Evolutionary conservation across 2,329 filamentous ascomycete genomes (phyloP).

Genomic region (Calcarisporium arbuscula): DNA sequence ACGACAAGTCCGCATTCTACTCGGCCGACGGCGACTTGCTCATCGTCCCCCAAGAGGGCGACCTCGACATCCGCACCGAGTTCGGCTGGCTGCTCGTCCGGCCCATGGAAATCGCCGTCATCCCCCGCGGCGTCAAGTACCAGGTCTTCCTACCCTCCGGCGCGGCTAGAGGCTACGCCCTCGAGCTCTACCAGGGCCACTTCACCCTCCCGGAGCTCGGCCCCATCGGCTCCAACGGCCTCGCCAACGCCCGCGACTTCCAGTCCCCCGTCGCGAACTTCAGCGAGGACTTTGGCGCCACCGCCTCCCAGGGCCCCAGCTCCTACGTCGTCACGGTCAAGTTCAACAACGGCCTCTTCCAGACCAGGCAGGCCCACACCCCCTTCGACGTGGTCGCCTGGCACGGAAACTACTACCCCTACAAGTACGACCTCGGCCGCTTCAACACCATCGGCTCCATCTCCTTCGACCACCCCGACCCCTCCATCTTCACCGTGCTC

Average conservation of each 20-base stretch:
- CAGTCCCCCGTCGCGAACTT: constrained; percentile 65
- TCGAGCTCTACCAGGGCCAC: constrained; percentile 68
- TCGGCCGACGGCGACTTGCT: constrained; percentile 76
- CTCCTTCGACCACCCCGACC: constrained; percentile 72
- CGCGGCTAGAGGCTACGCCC: constrained; percentile 61
- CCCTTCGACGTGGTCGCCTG: constrained; percentile 77
- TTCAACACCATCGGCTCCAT: constrained; percentile 70
- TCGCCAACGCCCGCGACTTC: constrained; percentile 73
- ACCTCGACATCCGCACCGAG: constrained; percentile 71
- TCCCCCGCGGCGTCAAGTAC: constrained; percentile 69
- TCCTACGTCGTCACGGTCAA: constrained; percentile 51
- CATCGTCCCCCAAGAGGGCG: constrained; percentile 69
- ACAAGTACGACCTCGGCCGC: constrained; percentile 74
- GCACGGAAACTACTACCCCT: constrained; percentile 76
- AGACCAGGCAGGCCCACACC: constrained; percentile 59
- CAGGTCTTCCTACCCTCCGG: constrained; percentile 59
- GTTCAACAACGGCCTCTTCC: constrained; percentile 60
- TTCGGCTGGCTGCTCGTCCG: constrained; percentile 68
- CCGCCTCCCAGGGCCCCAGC: constrained; percentile 28
- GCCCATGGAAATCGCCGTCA: constrained; percentile 70
- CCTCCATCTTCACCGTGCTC: constrained; percentile 69
- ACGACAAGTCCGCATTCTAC: constrained; percentile 69
- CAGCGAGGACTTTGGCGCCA: constrained; percentile 49
- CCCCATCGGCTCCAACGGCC: constrained; percentile 65
- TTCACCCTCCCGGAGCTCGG: constrained; percentile 67